Conservation (phyloP, 2,329 filamentous ascomycete species). For the Apiospora koreana region DNA sequence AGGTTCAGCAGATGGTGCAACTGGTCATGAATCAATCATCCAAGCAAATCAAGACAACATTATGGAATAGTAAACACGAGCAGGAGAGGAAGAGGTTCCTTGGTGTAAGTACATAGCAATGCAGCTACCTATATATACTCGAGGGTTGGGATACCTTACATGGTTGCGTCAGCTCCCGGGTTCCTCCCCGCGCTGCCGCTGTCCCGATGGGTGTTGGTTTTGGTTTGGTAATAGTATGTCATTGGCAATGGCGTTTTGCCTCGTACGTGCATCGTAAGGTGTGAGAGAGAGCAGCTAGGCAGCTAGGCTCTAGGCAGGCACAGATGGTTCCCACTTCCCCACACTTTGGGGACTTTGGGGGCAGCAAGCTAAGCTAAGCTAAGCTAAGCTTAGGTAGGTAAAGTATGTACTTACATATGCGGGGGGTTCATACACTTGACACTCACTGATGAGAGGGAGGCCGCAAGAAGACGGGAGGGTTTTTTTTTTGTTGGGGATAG, state of each 20-base stretch:
- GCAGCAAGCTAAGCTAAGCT: too few species aligned
- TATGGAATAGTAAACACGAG: background rate
- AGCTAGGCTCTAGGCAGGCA: too few species aligned
- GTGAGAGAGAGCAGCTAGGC: background rate
- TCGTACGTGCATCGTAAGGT: slow-evolving; percentile 6
- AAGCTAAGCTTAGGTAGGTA: background rate
- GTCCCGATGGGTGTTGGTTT: background rate
- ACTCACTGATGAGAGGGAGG: too few species aligned
- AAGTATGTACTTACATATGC: too few species aligned
- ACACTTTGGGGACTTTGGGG: slow-evolving; percentile 1
- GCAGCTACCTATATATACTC: background rate
- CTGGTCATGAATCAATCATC: background rate
- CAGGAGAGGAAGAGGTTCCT: background rate
- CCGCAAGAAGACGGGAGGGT: too few species aligned
- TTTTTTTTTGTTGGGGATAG: too few species aligned
- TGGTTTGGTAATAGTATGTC: background rate
- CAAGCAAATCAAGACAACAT: background rate
- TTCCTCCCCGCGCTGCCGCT: background rate
- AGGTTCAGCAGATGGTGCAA: background rate
- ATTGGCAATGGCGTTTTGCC: background rate
- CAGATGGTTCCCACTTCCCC: background rate
- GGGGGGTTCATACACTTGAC: too few species aligned
- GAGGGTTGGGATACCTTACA: too few species aligned
- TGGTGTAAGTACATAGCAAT: background rate
- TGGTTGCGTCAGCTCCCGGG: background rate